A percentile compares a stretch with the other conserved stretches of the same genome.
Conservation (phyloP, 2,329 filamentous ascomycete genomes). For the Fusarium floridanum region DNA sequence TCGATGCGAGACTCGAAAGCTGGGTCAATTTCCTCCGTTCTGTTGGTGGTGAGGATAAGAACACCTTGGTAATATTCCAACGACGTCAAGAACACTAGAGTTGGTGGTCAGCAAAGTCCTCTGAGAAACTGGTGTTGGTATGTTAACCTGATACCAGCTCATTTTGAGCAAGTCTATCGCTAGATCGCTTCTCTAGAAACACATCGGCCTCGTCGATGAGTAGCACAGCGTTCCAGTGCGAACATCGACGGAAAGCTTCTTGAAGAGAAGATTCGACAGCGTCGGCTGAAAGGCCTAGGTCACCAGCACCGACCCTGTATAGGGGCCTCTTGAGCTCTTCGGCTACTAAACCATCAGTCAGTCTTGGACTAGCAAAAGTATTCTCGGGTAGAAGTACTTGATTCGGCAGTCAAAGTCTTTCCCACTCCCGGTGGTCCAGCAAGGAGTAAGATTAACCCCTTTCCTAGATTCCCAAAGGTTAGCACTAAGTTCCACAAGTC, state of each 20-base stretch:
- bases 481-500: background rate
- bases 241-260: constrained; percentile 44
- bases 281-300: background rate
- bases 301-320: constrained; percentile 19
- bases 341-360: constrained; percentile 17
- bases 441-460: constrained; percentile 52
- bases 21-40: constrained; percentile 55
- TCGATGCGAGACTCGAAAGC: constrained; percentile 61
- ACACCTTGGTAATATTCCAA: constrained; percentile 54
- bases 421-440: constrained; percentile 52
- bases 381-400: background rate
- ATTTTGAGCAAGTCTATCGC: constrained; percentile 41
- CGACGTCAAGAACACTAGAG: constrained; percentile 40
- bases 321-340: constrained; percentile 24
- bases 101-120: background rate
- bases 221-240: constrained; percentile 52
- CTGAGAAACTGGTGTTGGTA: fast-evolving
- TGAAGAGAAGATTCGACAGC: constrained; percentile 9
- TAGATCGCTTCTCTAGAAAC: constrained; percentile 49
- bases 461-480: background rate
- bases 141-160: constrained; percentile 45
- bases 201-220: constrained; percentile 56
- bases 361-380: background rate
- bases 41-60: constrained; percentile 58
- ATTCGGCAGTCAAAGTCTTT: constrained; percentile 57